These are phyloP conservation scores for Leccinum obscurum DNA, from an alignment of 768 basidiomycete genomes.

Conservation along the genomic window DNA sequence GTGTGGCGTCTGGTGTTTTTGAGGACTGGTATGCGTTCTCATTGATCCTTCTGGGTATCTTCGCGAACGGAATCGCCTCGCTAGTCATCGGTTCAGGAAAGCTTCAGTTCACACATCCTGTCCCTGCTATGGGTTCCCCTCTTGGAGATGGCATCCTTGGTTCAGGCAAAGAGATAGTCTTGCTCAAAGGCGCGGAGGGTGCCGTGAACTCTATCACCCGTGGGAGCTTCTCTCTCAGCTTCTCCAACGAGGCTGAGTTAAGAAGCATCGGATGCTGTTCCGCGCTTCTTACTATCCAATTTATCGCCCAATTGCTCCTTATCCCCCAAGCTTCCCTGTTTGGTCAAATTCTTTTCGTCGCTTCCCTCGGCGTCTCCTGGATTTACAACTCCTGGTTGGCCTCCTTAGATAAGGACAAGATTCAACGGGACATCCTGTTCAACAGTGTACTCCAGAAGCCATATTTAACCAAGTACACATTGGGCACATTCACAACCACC, in stretches of 20 bases:
- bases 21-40: slow-evolving; percentile 36
- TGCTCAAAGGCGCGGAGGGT: slow-evolving; percentile 31
- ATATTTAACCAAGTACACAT: slow-evolving; percentile 13
- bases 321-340: slow-evolving; percentile 1
- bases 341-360: neutral
- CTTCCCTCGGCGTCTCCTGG: neutral
- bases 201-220: slow-evolving; percentile 34
- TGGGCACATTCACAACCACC: slow-evolving; percentile 18
- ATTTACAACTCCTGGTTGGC: slow-evolving; percentile 10
- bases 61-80: slow-evolving; percentile 34
- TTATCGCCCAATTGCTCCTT: slow-evolving; percentile 1
- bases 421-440: slow-evolving; percentile 17
- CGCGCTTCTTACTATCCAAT: neutral
- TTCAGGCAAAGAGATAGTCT: slow-evolving; percentile 25
- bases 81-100: slow-evolving; percentile 35
- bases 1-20: slow-evolving; percentile 29
- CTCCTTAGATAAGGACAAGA: slow-evolving; percentile 33
- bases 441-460: slow-evolving; percentile 14
- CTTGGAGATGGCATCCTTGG: slow-evolving; percentile 31
- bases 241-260: slow-evolving; percentile 6
- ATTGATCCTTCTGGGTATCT: slow-evolving; percentile 36
- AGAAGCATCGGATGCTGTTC: neutral
- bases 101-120: slow-evolving; percentile 17
- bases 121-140: slow-evolving; percentile 26
- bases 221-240: slow-evolving; percentile 32